phyloP scores from a whole-genome alignment of 768 basidiomycete species.

The Peribolospora kevripleyi region DNA sequence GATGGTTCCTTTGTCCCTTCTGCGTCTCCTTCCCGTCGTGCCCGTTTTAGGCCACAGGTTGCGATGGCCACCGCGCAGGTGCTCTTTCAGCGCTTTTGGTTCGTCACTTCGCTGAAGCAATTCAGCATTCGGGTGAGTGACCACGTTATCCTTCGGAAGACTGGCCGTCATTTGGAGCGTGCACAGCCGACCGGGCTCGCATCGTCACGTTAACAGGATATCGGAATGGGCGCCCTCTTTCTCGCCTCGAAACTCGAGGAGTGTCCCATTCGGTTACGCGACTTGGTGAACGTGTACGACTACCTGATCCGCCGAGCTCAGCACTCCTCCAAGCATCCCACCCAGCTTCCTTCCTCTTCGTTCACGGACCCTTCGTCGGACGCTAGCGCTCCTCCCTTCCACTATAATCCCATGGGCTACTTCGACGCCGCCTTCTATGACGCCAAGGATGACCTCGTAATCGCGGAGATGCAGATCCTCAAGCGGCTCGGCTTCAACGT shows the following conservation, averaged over 20 bases:
- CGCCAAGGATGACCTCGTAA: constrained; percentile 75
- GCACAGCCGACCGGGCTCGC: no score
- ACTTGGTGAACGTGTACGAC: constrained; percentile 84
- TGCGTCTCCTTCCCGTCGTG: neutral
- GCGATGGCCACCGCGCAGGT: constrained; percentile 93
- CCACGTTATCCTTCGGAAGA: neutral
- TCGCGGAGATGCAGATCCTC: constrained; percentile 89
- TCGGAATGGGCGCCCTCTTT: constrained; percentile 69
- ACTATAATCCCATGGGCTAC: constrained; percentile 65
- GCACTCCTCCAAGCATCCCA: constrained; percentile 4
- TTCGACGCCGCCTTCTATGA: constrained; percentile 77
- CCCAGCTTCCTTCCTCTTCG: neutral
- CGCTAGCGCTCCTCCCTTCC: constrained; percentile 19
- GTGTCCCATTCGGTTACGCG: constrained; percentile 69
- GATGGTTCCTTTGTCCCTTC: neutral
- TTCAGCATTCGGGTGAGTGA: constrained; percentile 67
- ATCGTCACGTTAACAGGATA: constrained; percentile 30
- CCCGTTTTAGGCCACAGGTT: constrained; percentile 46
- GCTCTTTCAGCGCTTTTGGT: constrained; percentile 91
- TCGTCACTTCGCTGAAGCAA: constrained; percentile 75
- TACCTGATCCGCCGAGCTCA: constrained; percentile 31
- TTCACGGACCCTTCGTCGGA: neutral
- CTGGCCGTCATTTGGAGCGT: no score
- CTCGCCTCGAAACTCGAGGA: constrained; percentile 80
- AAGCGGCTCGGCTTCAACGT: constrained; percentile 92